Evolutionary conservation across 2,329 filamentous ascomycete species (phyloP), one percentile per base, ranked within the genome.

Genomic region (Claviceps africana): DNA sequence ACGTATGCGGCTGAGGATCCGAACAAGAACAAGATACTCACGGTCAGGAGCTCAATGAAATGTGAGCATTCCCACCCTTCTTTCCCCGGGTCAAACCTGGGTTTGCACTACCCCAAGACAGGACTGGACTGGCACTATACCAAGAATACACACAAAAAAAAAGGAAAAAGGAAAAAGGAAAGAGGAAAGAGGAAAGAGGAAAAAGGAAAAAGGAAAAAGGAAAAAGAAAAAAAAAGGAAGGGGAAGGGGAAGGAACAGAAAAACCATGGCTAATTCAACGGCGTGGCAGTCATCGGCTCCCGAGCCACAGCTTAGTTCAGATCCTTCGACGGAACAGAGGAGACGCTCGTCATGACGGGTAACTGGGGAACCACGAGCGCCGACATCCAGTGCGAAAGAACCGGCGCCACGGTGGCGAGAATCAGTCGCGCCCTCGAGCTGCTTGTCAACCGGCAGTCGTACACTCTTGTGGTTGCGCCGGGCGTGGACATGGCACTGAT

Each of bases 371-470:
- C 82, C 59, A 73, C 70, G 1, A 64, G 59, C 2, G 82, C 80
- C 4, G 71, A 77, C 9, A 85, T 88, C 56, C 67, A 71, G 6
- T 73, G 81, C 56, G 67, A 75, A 48, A 65, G 67, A 15, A 73
- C 65, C 5, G 73, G 74, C 4, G 65, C 70, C 6, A 64, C 74
- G 0, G 77, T 84, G 1, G 83, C 78, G 0, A 66, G 69, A 44
- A 82, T 87, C 58, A 68, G 76, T 54, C 75, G 82, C 57, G 35
- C 35, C 4, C 35, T 13, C 5, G 15, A 37, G 4, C 61, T 83
- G 2, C 62, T 84, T 25, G 76, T 74, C 42, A 77, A 73, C 10
- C 74, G 82, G 66, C 81, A 86, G 66, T 83, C 81, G 4, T 87
- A 87, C 57, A 75, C 72, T 1, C 72, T 87, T 5, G 72, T 72